Evolutionary conservation across 2,329 filamentous ascomycete species (phyloP).

Genomic region (Setomelanomma holmii): DNA sequence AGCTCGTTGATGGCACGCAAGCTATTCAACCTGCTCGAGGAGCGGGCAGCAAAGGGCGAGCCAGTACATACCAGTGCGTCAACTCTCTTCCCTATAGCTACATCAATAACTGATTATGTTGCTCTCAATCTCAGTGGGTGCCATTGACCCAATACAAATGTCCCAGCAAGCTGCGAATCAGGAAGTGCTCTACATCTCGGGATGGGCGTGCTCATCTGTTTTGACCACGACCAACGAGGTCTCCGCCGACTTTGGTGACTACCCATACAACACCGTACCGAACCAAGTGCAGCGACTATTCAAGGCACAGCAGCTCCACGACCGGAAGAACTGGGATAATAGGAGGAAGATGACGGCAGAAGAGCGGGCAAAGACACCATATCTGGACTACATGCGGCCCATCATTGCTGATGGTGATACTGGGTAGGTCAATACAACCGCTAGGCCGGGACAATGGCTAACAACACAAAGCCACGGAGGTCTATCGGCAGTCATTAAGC

Average conservation of each 20-base stretch:
- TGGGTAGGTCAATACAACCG: conserved; percentile 55
- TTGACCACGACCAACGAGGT: conserved; percentile 96
- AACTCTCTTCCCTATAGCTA: conserved; percentile 24
- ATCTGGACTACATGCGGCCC: conserved; percentile 89
- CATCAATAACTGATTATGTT: conserved; percentile 36
- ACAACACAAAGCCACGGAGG: conserved; percentile 76
- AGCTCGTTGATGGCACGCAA: conserved; percentile 96
- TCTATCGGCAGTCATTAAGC: conserved; percentile 88
- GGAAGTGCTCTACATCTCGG: conserved; percentile 93
- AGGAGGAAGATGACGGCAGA: conserved; percentile 78
- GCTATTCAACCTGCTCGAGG: conserved; percentile 85
- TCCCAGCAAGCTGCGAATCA: conserved; percentile 96
- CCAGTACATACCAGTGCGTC: conserved; percentile 89
- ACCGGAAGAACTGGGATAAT: conserved; percentile 91
- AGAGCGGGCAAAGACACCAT: conserved; percentile 77
- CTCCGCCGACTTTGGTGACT: conserved; percentile 96
- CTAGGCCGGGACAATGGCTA: conserved; percentile 2
- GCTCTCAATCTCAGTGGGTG: conserved; percentile 73
- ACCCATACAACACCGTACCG: conserved; percentile 98
- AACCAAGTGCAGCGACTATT: conserved; percentile 96
- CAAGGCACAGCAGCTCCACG: conserved; percentile 96
- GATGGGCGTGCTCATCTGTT: conserved; percentile 95
- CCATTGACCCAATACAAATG: conserved; percentile 99
- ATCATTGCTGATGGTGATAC: conserved; percentile 98
- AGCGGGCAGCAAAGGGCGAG: conserved; percentile 77